Conservation (phyloP, 208 protist genomes). For the Naegleria lovaniensis region DNA sequence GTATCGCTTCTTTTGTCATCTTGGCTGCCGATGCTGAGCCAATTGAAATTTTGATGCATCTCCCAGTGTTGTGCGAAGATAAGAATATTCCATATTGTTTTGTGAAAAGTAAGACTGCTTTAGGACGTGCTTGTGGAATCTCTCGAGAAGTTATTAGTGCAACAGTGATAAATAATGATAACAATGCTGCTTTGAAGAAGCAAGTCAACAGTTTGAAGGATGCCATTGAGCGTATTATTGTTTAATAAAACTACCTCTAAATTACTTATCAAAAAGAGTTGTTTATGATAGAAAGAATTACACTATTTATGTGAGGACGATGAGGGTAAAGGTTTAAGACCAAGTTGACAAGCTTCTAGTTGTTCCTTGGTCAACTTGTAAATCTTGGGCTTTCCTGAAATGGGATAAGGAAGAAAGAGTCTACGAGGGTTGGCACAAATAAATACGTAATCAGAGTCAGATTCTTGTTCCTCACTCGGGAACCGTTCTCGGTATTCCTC, state of each 20-base stretch:
- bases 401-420: constrained; percentile 44
- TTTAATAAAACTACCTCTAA: background rate
- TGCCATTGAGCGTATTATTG: constrained; percentile 17
- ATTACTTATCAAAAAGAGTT: background rate
- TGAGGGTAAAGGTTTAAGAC: background rate
- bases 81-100: constrained; percentile 99
- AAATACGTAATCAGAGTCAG: constrained; percentile 69
- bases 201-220: constrained; percentile 94
- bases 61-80: constrained; percentile 99
- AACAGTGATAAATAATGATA: constrained; percentile 85
- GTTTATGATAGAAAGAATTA: too few species aligned
- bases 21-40: constrained; percentile 99
- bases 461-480: constrained; percentile 50
- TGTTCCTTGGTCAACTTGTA: background rate
- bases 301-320: background rate
- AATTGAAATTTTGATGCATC: constrained; percentile 99
- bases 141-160: constrained; percentile 92
- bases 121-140: constrained; percentile 96
- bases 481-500: constrained; percentile 52
- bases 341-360: background rate
- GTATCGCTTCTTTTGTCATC: constrained; percentile 96
- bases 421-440: constrained; percentile 66
- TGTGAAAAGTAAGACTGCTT: constrained; percentile 92
- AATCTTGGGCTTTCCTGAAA: constrained; percentile 17
- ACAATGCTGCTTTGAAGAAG: constrained; percentile 87